Evolutionary conservation across 2,329 filamentous ascomycete species (phyloP).

Genomic region (Pleurostoma richardsiae): DNA sequence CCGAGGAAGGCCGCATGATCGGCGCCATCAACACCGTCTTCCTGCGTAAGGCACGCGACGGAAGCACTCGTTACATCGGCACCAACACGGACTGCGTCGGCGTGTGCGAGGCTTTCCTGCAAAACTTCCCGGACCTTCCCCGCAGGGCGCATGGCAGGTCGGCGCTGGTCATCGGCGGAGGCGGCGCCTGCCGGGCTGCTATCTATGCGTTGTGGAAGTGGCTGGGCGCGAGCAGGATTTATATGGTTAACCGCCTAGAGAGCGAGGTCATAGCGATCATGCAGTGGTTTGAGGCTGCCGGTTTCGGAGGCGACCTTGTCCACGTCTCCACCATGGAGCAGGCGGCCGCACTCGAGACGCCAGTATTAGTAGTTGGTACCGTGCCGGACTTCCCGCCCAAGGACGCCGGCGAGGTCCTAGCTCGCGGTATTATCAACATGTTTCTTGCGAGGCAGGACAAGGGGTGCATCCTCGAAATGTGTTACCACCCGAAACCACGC

Average conservation of each 20-base stretch:
- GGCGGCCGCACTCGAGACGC: slow-evolving; percentile 15
- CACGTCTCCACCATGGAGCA: slow-evolving; percentile 21
- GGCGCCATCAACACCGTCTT: slow-evolving; percentile 80
- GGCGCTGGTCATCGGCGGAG: slow-evolving; percentile 31
- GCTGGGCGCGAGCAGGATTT: slow-evolving; percentile 22
- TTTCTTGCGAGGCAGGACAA: too few relatives aligned
- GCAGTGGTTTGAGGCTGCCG: slow-evolving; percentile 12
- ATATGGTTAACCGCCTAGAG: slow-evolving; percentile 28
- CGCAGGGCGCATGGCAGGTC: slow-evolving; percentile 1
- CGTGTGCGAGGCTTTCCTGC: slow-evolving; percentile 66
- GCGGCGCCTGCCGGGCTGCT: slow-evolving; percentile 34
- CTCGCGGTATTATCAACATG: too few relatives aligned
- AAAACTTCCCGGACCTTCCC: slow-evolving; percentile 43
- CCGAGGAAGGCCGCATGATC: slow-evolving; percentile 65
- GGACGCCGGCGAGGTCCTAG: too few relatives aligned
- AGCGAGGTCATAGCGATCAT: slow-evolving; percentile 19
- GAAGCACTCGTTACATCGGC: slow-evolving; percentile 55
- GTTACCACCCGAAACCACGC: too few relatives aligned
- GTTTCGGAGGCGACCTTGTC: slow-evolving; percentile 15
- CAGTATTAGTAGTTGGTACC: slow-evolving; percentile 29
- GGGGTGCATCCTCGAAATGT: too few relatives aligned
- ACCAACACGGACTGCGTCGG: slow-evolving; percentile 81
- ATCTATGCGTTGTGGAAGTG: slow-evolving; percentile 24
- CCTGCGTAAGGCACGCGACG: slow-evolving; percentile 41
- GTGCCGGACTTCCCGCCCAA: slow-evolving; percentile 29